These are phyloP conservation scores for Neurospora tetrasperma DNA, from an alignment of 495 filamentous ascomycete genomes.

Conservation along the genomic window DNA sequence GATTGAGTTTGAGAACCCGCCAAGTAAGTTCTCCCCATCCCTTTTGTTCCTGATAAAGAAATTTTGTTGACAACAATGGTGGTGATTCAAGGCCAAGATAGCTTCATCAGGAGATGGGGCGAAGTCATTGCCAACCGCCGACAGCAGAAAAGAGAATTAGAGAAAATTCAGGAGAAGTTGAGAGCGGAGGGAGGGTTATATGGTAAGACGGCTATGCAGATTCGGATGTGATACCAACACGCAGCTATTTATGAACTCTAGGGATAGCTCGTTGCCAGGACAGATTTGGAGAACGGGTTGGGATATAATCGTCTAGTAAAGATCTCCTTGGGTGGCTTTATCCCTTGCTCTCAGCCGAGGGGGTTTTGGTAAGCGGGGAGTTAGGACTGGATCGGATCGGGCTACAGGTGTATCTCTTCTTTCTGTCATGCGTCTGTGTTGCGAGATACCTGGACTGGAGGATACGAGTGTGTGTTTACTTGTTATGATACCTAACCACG, in stretches of 20 bases:
- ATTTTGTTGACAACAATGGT: background rate
- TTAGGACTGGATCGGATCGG: background rate
- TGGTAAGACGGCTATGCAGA: constrained; percentile 18
- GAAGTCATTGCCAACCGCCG: constrained; percentile 24
- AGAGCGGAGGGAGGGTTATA: constrained; percentile 10
- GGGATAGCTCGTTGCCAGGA: too few relatives aligned
- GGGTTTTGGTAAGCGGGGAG: background rate
- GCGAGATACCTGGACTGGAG: background rate
- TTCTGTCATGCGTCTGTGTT: background rate
- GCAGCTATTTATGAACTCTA: too few relatives aligned
- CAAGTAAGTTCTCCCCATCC: constrained; percentile 12
- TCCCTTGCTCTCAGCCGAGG: background rate
- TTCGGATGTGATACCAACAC: constrained; percentile 4
- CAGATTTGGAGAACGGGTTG: background rate
- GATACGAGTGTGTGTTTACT: background rate
- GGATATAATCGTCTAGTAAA: background rate
- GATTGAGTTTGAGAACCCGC: constrained; percentile 29
- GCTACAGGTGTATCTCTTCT: background rate
- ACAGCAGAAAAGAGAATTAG: constrained; percentile 14
- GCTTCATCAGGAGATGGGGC: constrained; percentile 25
- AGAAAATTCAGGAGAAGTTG: constrained; percentile 25
- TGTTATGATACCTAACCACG: background rate
- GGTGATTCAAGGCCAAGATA: constrained; percentile 15
- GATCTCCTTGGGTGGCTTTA: background rate
- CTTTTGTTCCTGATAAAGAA: too few relatives aligned